Base-by-base conservation (phyloP, 1,284 basidiomycete genomes). In the Sporisorium scitamineum region DNA sequence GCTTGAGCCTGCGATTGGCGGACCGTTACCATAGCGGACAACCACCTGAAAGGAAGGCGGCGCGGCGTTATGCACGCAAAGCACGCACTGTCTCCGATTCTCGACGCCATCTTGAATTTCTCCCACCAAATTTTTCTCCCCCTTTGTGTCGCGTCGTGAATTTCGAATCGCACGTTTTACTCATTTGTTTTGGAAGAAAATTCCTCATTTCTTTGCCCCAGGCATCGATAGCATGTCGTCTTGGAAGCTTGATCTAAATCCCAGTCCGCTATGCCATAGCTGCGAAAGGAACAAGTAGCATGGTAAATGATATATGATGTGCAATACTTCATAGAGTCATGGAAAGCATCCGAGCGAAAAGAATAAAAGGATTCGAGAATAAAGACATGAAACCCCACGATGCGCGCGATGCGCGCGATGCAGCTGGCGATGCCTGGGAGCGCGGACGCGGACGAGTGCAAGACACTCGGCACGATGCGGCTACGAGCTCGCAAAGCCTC, bases 351-450 rank as follows among this genome's bases (percentile, higher is more conserved):
- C n/a, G n/a, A n/a, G n/a, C 13, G n/a, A n/a, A 16, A 20, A 47
- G 7, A 9, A 27, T 10, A 5, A 37, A 14, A 10, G 5, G 2
- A 24, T 42, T 54, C 39, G 39, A 42, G n/a, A 42, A 42, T 20
- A 7, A 24, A 37, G 11, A 22, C 24, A 4, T 16, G 9, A 54
- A 20, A 27, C 44, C 24, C 34, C 26, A 4, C 34, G 34, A 32
- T 44, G 45, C 55, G 37, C 26, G 20, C n/a, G n/a, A 32, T 44
- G 45, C 55, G 37, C 26, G 20, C n/a, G n/a, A 50, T 58, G 56
- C 56, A 58, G 47, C 32, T 51, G 24, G 37, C 56, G 56, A 58
- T 58, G 45, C 22, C 5, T 6, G 31, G 42, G 29, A 44, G 24
- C 16, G 16, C 10, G 24, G n/a, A n/a, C n/a, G n/a, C n/a, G n/a